Conservation (phyloP, 2,329 filamentous ascomycete genomes). For the Fusarium sp. region DNA sequence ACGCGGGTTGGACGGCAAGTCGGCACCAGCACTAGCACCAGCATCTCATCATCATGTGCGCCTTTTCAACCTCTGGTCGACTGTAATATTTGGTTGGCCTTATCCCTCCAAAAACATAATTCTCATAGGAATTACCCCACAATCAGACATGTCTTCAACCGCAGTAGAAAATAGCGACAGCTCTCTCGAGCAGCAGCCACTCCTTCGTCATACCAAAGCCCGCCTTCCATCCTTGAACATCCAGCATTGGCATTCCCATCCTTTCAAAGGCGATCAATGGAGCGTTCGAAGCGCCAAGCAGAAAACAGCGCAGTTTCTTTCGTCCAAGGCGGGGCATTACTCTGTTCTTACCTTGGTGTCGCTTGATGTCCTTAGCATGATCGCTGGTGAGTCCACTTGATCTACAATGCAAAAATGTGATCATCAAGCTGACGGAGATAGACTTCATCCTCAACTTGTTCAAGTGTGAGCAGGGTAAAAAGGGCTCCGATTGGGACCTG, state of each 20-base stretch:
- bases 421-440: rapidly evolving
- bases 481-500: background rate
- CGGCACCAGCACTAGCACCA: too few relatives aligned
- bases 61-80: too few relatives aligned
- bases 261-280: background rate
- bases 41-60: too few relatives aligned
- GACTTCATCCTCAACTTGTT: conserved; percentile 21
- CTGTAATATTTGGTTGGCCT: too few relatives aligned
- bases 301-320: conserved; percentile 12
- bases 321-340: conserved; percentile 8
- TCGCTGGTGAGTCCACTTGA: background rate
- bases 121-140: background rate
- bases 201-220: background rate
- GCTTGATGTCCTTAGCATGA: conserved; percentile 28
- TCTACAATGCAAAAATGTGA: rapidly evolving
- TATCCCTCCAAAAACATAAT: background rate
- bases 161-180: rapidly evolving
- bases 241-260: conserved; percentile 24
- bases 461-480: conserved; percentile 5
- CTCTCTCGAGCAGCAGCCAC: background rate
- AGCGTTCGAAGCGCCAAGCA: background rate
- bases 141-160: background rate
- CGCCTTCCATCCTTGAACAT: conserved; percentile 15
- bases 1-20: background rate
- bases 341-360: conserved; percentile 13